Evolutionary conservation across 2,329 filamentous ascomycete genomes (phyloP).

Genomic region (Fusarium kyushuense): DNA sequence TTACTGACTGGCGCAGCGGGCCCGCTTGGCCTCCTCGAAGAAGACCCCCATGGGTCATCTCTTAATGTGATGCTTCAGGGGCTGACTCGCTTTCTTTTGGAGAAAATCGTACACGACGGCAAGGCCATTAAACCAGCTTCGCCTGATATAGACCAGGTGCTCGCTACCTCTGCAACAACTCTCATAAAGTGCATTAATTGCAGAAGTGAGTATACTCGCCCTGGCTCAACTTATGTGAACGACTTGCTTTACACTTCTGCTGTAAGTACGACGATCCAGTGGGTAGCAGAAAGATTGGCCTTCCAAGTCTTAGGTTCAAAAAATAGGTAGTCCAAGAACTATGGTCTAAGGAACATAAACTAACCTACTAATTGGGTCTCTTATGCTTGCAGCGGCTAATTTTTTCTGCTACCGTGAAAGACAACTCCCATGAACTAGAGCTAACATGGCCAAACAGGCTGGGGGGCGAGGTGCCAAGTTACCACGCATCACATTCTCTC

Average conservation of each 20-base stretch:
- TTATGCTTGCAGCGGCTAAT: too few relatives aligned
- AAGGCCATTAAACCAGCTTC: conserved; percentile 73
- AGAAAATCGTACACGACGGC: conserved; percentile 83
- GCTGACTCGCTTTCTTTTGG: conserved; percentile 85
- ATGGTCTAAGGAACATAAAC: too few relatives aligned
- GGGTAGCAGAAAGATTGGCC: too few relatives aligned
- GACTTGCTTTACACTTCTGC: conserved; percentile 82
- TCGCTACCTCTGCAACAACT: conserved; percentile 77
- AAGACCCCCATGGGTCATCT: conserved; percentile 78
- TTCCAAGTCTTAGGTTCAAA: too few relatives aligned
- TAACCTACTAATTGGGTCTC: too few relatives aligned
- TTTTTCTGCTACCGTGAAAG: too few relatives aligned
- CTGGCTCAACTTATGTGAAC: conserved; percentile 83
- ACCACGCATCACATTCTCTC: conserved; percentile 79
- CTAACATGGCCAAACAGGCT: conserved; percentile 53
- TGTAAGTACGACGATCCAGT: conserved; percentile 43
- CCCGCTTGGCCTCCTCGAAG: conserved; percentile 84
- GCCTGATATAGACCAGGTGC: conserved; percentile 76
- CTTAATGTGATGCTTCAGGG: conserved; percentile 87
- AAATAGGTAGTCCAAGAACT: too few relatives aligned
- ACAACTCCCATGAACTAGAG: too few relatives aligned
- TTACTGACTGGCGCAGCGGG: too few relatives aligned
- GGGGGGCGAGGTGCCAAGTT: conserved; percentile 62
- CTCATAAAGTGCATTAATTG: conserved; percentile 89
- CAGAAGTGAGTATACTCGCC: conserved; percentile 83